Percentiles rank a stretch among this genome's conserved stretches.
These are phyloP conservation scores for Pseudozyma sp. DNA, from an alignment of 1,284 basidiomycete species.

Conservation along the genomic window DNA sequence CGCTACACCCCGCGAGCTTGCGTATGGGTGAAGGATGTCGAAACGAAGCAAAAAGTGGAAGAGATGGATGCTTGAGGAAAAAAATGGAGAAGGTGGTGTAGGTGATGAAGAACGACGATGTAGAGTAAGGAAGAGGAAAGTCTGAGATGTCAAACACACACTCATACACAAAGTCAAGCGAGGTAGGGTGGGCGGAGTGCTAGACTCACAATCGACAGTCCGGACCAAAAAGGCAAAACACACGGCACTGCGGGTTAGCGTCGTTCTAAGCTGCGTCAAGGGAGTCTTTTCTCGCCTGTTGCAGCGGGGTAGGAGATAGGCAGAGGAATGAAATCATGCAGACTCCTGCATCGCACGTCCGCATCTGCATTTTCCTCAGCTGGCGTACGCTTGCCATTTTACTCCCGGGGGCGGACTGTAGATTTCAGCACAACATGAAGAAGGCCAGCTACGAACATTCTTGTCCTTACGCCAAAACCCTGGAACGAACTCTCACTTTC, in stretches of 20 bases:
- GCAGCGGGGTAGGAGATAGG: background rate
- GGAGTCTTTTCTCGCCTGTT: too few relatives aligned
- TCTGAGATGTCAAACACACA: too few relatives aligned
- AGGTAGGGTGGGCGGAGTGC: background rate
- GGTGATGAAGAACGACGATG: background rate
- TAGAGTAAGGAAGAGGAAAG: slow-evolving; percentile 3
- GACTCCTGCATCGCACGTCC: background rate
- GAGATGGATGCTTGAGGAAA: slow-evolving; percentile 12
- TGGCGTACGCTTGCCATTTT: background rate
- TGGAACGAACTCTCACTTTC: too few relatives aligned
- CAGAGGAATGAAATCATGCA: slow-evolving; percentile 3
- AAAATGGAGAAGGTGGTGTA: slow-evolving; percentile 1
- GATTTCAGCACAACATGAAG: slow-evolving; percentile 13
- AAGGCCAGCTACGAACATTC: background rate
- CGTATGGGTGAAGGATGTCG: background rate
- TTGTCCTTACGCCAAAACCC: background rate
- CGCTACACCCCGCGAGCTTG: background rate
- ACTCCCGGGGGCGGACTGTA: background rate
- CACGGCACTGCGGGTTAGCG: background rate
- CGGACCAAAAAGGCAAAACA: slow-evolving; percentile 6
- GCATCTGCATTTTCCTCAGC: background rate
- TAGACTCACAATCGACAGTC: background rate
- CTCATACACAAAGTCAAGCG: too few relatives aligned
- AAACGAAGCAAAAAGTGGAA: background rate
- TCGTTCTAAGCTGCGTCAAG: background rate